Percentiles rank a stretch among this genome's conserved stretches.
Evolutionary conservation across 495 filamentous ascomycete species (phyloP).

Genomic region (Tirmania nivea): DNA sequence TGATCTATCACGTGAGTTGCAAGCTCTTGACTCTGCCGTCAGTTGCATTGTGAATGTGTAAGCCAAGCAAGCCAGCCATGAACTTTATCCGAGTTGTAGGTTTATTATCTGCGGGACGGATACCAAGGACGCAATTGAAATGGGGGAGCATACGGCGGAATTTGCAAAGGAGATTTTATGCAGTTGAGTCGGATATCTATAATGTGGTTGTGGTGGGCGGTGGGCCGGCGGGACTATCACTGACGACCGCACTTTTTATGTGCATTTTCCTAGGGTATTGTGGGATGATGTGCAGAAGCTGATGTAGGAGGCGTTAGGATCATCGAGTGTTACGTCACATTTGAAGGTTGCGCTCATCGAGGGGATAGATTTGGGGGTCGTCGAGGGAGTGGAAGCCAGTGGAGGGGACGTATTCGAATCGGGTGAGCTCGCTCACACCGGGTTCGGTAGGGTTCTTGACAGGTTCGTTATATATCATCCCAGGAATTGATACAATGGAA

Average conservation of each 20-base stretch:
- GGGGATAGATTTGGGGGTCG: constrained; percentile 45
- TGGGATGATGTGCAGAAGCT: constrained; percentile 3
- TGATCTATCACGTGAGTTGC: too few species aligned
- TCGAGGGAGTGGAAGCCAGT: constrained; percentile 40
- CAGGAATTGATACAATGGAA: constrained; percentile 1
- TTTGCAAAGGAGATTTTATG: too few species aligned
- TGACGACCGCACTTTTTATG: constrained; percentile 70
- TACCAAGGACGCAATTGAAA: too few species aligned
- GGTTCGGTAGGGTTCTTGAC: constrained; percentile 49
- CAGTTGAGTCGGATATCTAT: constrained; percentile 31
- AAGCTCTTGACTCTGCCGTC: too few species aligned
- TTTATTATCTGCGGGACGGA: too few species aligned
- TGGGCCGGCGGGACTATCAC: constrained; percentile 80
- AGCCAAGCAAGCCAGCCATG: too few species aligned
- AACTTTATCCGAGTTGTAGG: too few species aligned
- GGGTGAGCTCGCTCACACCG: constrained; percentile 84
- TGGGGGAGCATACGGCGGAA: too few species aligned
- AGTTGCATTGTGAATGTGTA: too few species aligned
- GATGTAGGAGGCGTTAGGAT: constrained; percentile 21
- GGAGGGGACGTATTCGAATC: constrained; percentile 59
- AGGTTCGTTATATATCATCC: not conserved
- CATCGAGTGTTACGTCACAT: constrained; percentile 48
- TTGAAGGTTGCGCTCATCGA: constrained; percentile 81
- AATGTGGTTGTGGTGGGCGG: constrained; percentile 93
- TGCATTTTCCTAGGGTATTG: not conserved